Evolutionary conservation across 345 rosid species (phyloP).

Genomic region (Toxicodendron radicans): DNA sequence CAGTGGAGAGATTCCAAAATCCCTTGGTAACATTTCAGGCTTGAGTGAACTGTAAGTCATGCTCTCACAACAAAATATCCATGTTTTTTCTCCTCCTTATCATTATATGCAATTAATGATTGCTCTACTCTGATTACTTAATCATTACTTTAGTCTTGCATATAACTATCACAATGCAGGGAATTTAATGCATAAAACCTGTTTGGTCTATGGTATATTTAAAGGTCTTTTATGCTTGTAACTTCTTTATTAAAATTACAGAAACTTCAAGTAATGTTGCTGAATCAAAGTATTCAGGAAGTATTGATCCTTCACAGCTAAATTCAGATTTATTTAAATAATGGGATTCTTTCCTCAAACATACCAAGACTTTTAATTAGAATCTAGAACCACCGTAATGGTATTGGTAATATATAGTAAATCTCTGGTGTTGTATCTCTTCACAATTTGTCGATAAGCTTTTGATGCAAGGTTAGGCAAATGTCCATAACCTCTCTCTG

Average conservation of each 20-base stretch:
- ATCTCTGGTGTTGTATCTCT: background rate
- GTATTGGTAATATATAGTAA: background rate
- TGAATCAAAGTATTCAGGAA: background rate
- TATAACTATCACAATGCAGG: background rate
- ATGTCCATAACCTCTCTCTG: background rate
- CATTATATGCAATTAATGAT: background rate
- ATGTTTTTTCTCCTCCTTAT: background rate
- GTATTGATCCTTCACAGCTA: background rate
- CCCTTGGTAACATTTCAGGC: constrained; percentile 49
- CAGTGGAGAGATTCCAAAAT: constrained; percentile 61
- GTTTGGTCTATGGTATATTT: background rate
- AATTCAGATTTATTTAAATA: background rate
- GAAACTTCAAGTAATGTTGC: background rate
- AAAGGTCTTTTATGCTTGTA: background rate
- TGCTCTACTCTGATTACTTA: background rate
- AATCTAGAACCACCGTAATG: background rate
- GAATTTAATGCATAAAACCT: background rate
- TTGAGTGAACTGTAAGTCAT: constrained; percentile 75
- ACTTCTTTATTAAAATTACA: constrained; percentile 6
- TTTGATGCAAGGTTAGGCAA: background rate
- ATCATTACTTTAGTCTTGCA: background rate
- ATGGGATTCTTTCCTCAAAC: background rate
- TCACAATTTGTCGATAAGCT: constrained; percentile 2
- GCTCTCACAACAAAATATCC: constrained; percentile 18
- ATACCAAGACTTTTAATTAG: background rate